Evolutionary conservation across 805 yeast species (phyloP).

Genomic region (Sporopachydermia quercuum): DNA sequence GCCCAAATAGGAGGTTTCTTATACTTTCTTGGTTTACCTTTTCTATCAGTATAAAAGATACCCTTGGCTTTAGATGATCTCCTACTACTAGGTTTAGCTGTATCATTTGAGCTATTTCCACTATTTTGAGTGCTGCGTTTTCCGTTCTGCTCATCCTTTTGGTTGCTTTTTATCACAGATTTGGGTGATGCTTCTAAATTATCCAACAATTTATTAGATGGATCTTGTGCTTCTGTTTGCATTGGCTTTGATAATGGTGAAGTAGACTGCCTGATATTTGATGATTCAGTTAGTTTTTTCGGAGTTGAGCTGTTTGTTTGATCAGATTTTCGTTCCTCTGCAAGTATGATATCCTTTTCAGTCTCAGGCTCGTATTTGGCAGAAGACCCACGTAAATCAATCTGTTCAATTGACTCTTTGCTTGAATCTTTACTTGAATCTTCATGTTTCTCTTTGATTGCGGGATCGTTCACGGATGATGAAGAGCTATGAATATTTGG

Average conservation of each 20-base stretch:
- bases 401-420: too few species aligned
- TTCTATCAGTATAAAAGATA: constrained; percentile 8
- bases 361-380: background rate
- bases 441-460: background rate
- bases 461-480: background rate
- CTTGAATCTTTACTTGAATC: too few species aligned
- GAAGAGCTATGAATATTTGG: background rate
- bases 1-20: constrained; percentile 73
- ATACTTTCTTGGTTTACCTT: constrained; percentile 45
- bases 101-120: too few species aligned
- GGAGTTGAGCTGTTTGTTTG: background rate
- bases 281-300: background rate
- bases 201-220: background rate
- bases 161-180: background rate
- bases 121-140: background rate
- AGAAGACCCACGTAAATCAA: background rate
- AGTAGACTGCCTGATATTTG: too few species aligned
- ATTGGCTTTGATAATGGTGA: too few species aligned
- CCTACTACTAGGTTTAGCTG: background rate
- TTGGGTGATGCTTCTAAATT: background rate
- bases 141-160: background rate
- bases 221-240: background rate
- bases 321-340: background rate
- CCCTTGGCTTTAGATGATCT: constrained; percentile 2
- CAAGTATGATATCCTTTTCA: background rate